Percentiles rank a stretch among this genome's conserved stretches.
Conservation (phyloP, 345 rosid genomes). For the Moricandia arvensis region DNA sequence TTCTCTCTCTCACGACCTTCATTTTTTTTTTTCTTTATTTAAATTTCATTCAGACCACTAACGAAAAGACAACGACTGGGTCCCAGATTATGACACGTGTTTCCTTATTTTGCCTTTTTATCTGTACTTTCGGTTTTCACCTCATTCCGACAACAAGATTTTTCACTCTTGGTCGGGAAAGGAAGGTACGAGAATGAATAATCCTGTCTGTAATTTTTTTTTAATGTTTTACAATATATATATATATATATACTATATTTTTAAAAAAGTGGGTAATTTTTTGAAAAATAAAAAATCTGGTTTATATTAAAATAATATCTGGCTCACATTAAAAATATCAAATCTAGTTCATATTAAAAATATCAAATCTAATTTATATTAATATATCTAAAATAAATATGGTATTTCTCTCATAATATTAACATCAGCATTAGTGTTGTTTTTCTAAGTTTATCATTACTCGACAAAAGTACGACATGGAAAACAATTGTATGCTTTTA, state of each 20-base stretch:
- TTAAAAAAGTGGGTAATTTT: no score
- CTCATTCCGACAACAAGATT: conserved; percentile 4
- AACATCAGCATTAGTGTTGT: background rate
- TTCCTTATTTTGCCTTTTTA: conserved; percentile 7
- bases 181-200: background rate
- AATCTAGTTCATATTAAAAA: no score
- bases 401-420: no score
- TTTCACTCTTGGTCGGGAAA: background rate
- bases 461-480: background rate
- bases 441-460: background rate
- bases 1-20: conserved; percentile 23
- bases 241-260: no score
- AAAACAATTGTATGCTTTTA: background rate
- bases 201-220: no score
- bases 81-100: conserved; percentile 19
- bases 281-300: no score
- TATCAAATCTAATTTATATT: no score
- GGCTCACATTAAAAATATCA: no score
- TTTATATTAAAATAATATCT: no score
- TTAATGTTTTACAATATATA: no score
- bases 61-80: conserved; percentile 20
- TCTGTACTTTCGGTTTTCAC: background rate
- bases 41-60: background rate
- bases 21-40: background rate
- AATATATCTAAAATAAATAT: no score